These are phyloP conservation scores for Zygosaccharomyces bisporus DNA, from an alignment of 805 yeast species.

Conservation along the genomic window DNA sequence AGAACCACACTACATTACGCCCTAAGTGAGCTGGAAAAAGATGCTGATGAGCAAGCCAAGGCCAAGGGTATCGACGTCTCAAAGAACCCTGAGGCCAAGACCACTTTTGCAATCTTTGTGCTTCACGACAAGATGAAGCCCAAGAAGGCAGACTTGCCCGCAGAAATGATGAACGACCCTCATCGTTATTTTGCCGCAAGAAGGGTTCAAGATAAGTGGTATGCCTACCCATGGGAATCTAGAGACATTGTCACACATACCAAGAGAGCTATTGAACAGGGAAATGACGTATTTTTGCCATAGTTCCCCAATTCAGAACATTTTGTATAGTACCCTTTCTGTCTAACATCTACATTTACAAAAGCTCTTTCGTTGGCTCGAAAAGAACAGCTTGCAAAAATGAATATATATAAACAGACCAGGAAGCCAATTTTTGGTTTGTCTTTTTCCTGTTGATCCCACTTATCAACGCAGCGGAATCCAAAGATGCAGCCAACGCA, in stretches of 20 bases:
- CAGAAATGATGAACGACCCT: constrained; percentile 53
- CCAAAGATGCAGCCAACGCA: constrained; percentile 4
- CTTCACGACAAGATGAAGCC: constrained; percentile 71
- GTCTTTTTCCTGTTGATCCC: background rate
- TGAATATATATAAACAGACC: too few relatives aligned
- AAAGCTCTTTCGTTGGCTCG: too few relatives aligned
- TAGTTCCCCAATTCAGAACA: background rate
- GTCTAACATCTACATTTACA: background rate
- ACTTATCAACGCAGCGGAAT: background rate
- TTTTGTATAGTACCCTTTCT: background rate
- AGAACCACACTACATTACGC: constrained; percentile 83
- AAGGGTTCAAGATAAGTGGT: constrained; percentile 76
- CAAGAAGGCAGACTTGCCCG: constrained; percentile 69
- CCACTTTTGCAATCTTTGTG: constrained; percentile 72
- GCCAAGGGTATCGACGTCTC: constrained; percentile 45
- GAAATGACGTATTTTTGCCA: constrained; percentile 51
- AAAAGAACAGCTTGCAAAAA: too few relatives aligned
- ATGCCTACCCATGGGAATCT: constrained; percentile 85
- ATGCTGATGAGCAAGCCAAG: constrained; percentile 57
- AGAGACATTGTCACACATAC: constrained; percentile 72
- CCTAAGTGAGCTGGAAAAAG: constrained; percentile 66
- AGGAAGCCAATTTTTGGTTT: too few relatives aligned
- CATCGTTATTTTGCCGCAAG: constrained; percentile 67
- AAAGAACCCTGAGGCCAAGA: constrained; percentile 43
- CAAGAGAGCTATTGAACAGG: constrained; percentile 67